phyloP scores from a whole-genome alignment of 495 filamentous ascomycete genomes.

The Parmelia sp. region DNA sequence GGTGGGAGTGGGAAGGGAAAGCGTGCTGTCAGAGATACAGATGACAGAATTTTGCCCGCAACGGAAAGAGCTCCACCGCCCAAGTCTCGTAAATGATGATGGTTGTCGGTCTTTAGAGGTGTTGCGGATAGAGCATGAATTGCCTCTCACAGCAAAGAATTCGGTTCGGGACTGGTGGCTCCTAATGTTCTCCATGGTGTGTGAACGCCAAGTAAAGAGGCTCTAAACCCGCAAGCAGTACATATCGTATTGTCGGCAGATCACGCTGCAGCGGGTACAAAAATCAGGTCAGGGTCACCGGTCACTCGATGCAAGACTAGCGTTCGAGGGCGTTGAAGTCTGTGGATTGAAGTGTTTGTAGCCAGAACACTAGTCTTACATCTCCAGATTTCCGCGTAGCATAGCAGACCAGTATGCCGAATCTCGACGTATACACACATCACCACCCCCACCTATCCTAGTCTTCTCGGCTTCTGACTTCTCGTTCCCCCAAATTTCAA shows the following conservation, averaged over 20 bases:
- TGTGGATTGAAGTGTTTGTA: not conserved
- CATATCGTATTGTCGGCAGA: not conserved
- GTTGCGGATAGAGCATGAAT: no score
- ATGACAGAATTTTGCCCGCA: conserved; percentile 36
- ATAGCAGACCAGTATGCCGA: not conserved
- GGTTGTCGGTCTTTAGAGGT: not conserved
- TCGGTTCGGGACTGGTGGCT: no score
- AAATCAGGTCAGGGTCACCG: not conserved
- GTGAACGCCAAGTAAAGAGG: no score
- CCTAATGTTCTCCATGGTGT: not conserved
- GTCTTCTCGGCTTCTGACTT: conserved; percentile 69
- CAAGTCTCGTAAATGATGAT: not conserved
- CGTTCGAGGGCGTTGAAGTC: not conserved
- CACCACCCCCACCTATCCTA: conserved; percentile 50
- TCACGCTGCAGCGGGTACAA: not conserved
- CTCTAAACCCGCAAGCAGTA: not conserved
- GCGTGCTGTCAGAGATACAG: conserved; percentile 31
- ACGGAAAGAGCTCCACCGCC: conserved; percentile 39
- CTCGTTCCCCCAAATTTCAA: conserved; percentile 95
- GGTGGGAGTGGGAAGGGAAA: conserved; percentile 32
- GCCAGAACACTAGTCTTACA: not conserved
- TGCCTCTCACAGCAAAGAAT: no score
- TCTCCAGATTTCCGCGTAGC: not conserved
- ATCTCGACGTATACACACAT: not conserved
- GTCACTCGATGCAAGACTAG: not conserved